Conservation (phyloP, 495 filamentous ascomycete genomes). For the Penicillium cinerascens region DNA sequence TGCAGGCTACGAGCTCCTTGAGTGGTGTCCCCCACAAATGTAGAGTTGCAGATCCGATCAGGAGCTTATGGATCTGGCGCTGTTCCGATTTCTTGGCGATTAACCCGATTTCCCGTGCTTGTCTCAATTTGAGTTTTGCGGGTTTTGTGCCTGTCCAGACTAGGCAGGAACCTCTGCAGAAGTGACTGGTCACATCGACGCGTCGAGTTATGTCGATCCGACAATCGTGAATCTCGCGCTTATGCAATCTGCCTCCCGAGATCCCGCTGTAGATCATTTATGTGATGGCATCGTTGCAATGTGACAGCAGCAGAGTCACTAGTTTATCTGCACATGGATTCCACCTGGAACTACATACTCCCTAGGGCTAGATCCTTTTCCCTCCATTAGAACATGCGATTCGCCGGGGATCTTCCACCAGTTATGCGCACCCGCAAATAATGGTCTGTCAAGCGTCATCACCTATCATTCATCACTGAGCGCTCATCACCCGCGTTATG, state of each 20-base stretch:
- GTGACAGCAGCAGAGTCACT: not conserved
- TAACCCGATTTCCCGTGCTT: not conserved
- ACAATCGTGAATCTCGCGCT: not conserved
- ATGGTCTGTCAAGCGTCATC: not conserved
- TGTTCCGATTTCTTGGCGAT: not conserved
- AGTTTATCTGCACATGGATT: not conserved
- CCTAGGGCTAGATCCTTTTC: not conserved
- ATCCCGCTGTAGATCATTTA: not conserved
- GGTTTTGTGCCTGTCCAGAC: too few relatives aligned
- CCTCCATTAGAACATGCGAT: not conserved
- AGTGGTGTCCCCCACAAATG: not conserved
- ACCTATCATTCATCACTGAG: too few relatives aligned
- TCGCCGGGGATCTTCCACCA: not conserved
- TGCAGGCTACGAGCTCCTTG: not conserved
- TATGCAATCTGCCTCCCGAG: not conserved
- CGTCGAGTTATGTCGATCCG: not conserved
- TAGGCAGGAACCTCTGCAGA: too few relatives aligned
- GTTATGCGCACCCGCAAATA: not conserved
- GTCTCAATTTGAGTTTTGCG: not conserved
- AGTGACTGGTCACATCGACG: not conserved
- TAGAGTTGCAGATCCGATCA: not conserved
- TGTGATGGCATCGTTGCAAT: not conserved
- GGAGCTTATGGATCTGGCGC: not conserved
- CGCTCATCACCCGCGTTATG: not conserved
- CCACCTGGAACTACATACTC: not conserved